Evolutionary conservation across 75 land plant genomes (phyloP).

Genomic region (Chamaecyparis obtusa): DNA sequence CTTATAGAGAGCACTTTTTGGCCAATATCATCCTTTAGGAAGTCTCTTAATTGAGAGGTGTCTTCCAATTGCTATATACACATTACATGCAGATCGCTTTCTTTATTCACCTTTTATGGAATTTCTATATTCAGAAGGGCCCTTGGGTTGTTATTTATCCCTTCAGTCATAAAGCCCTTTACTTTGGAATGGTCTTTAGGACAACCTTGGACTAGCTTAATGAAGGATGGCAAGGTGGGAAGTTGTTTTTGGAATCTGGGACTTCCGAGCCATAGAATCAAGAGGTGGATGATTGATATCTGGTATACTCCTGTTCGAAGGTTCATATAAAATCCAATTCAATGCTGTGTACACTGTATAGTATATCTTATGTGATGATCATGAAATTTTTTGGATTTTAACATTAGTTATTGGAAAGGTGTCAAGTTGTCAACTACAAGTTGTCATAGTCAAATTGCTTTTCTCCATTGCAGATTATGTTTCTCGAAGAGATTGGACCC

Average conservation of each 20-base stretch:
- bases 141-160: neutral
- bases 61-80: neutral
- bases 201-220: neutral
- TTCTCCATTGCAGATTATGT: neutral
- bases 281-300: neutral
- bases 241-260: neutral
- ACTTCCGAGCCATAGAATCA: neutral
- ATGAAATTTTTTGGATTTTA: neutral
- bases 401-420: neutral
- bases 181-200: neutral
- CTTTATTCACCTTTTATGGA: neutral
- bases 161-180: neutral
- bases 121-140: neutral
- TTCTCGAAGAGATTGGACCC: neutral
- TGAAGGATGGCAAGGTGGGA: neutral
- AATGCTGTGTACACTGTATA: neutral
- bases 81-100: neutral
- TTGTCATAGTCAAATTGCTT: neutral
- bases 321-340: neutral
- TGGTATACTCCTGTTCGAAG: neutral
- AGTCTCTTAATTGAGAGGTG: no score
- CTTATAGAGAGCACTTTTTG: no score
- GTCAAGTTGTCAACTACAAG: neutral
- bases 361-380: neutral
- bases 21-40: no score